Conservation (phyloP, 176 grass and related monocot genomes). For the Poa pratensis region DNA sequence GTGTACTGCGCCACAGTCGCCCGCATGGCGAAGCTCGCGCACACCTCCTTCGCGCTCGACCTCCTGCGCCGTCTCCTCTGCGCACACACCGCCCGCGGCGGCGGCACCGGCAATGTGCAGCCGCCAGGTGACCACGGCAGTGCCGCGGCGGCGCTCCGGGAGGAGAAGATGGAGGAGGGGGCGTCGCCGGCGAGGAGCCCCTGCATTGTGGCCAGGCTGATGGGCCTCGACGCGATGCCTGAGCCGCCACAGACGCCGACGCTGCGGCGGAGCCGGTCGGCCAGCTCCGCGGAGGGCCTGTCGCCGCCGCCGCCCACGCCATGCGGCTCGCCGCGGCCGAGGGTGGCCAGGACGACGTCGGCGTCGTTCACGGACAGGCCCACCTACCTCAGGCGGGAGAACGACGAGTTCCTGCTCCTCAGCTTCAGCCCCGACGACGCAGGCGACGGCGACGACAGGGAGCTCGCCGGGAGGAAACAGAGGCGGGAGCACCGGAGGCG, state of each 20-base stretch:
- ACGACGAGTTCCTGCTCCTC: slow-evolving; percentile 85
- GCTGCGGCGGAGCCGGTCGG: slow-evolving; percentile 51
- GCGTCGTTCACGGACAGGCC: slow-evolving; percentile 57
- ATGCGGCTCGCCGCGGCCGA: slow-evolving; percentile 30
- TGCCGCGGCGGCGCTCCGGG: neutral
- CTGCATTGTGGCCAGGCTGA: slow-evolving; percentile 83
- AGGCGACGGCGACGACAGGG: neutral
- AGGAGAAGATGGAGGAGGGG: neutral
- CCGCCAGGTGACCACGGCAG: neutral
- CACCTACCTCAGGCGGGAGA: slow-evolving; percentile 68
- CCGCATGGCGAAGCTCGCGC: slow-evolving; percentile 57
- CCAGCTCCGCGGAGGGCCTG: slow-evolving; percentile 54
- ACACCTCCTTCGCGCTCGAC: slow-evolving; percentile 45
- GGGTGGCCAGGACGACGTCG: slow-evolving; percentile 17
- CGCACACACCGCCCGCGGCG: slow-evolving; percentile 25
- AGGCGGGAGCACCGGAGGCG: slow-evolving; percentile 19
- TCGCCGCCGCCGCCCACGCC: slow-evolving; percentile 39
- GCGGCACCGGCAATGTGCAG: neutral
- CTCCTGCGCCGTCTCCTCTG: slow-evolving; percentile 69
- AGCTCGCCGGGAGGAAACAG: neutral
- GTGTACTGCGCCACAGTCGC: no score
- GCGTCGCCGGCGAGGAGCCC: slow-evolving; percentile 47
- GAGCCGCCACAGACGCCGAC: neutral
- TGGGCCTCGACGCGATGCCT: slow-evolving; percentile 90
- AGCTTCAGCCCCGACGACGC: slow-evolving; percentile 67